Conservation (phyloP, 2,329 filamentous ascomycete genomes). For the Pseudopithomyces chartarum region DNA sequence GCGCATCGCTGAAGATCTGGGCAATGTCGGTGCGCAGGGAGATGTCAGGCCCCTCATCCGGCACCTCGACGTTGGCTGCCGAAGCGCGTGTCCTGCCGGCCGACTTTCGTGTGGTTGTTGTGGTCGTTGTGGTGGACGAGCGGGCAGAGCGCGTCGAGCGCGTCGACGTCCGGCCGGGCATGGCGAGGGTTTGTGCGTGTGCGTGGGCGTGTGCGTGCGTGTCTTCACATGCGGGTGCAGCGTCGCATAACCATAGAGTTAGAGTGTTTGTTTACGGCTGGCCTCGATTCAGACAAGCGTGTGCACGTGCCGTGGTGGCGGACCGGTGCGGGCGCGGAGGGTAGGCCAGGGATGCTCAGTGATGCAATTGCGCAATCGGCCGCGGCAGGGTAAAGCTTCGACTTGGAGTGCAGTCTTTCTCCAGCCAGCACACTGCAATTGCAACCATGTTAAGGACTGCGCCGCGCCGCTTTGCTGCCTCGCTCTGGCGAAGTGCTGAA, state of each 20-base stretch:
- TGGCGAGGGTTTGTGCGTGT: conserved; percentile 22
- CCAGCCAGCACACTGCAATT: background rate
- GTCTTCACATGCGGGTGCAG: no score
- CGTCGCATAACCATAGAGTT: conserved; percentile 4
- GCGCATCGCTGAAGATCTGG: conserved; percentile 64
- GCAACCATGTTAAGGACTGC: conserved; percentile 70
- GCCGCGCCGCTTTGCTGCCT: conserved; percentile 69
- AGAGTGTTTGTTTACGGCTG: conserved; percentile 17
- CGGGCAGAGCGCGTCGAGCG: conserved; percentile 50
- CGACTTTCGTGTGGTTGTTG: conserved; percentile 49
- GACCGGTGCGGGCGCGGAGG: background rate
- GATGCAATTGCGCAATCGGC: conserved; percentile 31
- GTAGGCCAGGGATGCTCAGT: conserved; percentile 5
- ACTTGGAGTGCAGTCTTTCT: background rate
- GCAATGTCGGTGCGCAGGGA: conserved; percentile 76
- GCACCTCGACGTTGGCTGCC: conserved; percentile 55
- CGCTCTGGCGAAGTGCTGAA: conserved; percentile 61
- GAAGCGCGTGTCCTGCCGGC: conserved; percentile 45
- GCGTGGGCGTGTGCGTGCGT: conserved; percentile 1
- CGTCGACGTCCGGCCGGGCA: conserved; percentile 54
- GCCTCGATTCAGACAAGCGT: conserved; percentile 12
- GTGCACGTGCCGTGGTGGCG: conserved; percentile 15
- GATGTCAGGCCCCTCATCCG: conserved; percentile 73
- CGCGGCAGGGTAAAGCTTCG: conserved; percentile 11
- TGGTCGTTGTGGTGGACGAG: conserved; percentile 44